phyloP scores from a whole-genome alignment of 1,284 basidiomycete genomes.

The Cryptococcus amylolentus region DNA sequence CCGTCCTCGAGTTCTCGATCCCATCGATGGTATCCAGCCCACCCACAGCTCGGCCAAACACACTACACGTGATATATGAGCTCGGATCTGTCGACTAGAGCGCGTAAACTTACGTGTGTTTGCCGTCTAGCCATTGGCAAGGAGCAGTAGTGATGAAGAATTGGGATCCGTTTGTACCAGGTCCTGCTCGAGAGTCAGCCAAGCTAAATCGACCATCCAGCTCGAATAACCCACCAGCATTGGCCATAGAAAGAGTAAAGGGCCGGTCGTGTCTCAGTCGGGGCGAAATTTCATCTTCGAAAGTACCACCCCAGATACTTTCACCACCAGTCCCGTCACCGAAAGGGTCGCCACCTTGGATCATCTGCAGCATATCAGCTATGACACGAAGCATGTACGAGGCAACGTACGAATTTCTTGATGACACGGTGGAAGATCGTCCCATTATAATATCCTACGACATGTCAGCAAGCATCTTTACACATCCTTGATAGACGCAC shows the following conservation, averaged over 20 bases:
- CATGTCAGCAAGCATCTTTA: not conserved
- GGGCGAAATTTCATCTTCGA: constrained; percentile 93
- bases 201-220: not conserved
- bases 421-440: constrained; percentile 98
- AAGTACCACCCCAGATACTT: constrained; percentile 89
- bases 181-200: constrained; percentile 58
- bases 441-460: constrained; percentile 78
- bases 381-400: not conserved
- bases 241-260: constrained; percentile 99
- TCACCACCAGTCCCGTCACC: constrained; percentile 91
- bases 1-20: constrained; percentile 63
- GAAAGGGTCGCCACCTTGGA: constrained; percentile 95
- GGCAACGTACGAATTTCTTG: constrained; percentile 72
- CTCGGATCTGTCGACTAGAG: not conserved
- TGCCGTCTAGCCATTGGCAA: constrained; percentile 78
- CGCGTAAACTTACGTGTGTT: constrained; percentile 52
- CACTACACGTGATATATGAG: constrained; percentile 30
- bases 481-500: constrained; percentile 12
- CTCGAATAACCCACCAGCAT: constrained; percentile 50
- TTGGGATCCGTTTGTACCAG: constrained; percentile 81
- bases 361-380: constrained; percentile 59
- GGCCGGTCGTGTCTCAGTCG: constrained; percentile 90
- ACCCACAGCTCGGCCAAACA: constrained; percentile 56
- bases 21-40: constrained; percentile 57
- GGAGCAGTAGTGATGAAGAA: constrained; percentile 98